Conservation (phyloP, 352 stramenopile species). For the Phytopythium ostracodes region DNA sequence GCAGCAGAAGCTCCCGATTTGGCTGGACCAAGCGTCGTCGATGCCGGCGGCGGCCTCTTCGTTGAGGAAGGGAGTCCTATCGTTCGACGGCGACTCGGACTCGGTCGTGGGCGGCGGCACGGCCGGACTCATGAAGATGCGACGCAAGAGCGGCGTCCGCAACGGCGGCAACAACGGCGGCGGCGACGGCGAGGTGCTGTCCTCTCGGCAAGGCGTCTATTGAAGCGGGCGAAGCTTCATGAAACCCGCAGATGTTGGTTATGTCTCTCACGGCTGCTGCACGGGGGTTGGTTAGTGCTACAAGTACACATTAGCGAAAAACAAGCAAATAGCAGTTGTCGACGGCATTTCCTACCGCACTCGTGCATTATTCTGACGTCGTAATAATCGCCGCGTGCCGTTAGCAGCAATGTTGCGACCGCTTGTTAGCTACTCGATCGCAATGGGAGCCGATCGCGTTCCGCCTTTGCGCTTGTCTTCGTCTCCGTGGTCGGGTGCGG, state of each 20-base stretch:
- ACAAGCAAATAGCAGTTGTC: neutral
- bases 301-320: neutral
- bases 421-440: neutral
- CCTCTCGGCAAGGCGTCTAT: slow-evolving; percentile 14
- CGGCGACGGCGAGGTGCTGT: slow-evolving; percentile 11
- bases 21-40: slow-evolving; percentile 31
- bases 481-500: neutral
- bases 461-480: neutral
- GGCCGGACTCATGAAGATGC: slow-evolving; percentile 62
- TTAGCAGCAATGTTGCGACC: neutral
- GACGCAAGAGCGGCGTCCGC: slow-evolving; percentile 47
- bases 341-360: neutral
- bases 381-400: neutral
- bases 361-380: neutral
- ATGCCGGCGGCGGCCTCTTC: neutral
- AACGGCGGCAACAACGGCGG: slow-evolving; percentile 44
- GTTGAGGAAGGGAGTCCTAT: slow-evolving; percentile 16
- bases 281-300: too few species aligned
- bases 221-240: neutral
- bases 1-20: slow-evolving; percentile 49
- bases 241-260: neutral
- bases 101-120: slow-evolving; percentile 45
- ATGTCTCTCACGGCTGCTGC: neutral
- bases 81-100: slow-evolving; percentile 31
- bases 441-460: neutral